phyloP scores from a whole-genome alignment of 768 basidiomycete species.

The Leccinum barrowsii region DNA sequence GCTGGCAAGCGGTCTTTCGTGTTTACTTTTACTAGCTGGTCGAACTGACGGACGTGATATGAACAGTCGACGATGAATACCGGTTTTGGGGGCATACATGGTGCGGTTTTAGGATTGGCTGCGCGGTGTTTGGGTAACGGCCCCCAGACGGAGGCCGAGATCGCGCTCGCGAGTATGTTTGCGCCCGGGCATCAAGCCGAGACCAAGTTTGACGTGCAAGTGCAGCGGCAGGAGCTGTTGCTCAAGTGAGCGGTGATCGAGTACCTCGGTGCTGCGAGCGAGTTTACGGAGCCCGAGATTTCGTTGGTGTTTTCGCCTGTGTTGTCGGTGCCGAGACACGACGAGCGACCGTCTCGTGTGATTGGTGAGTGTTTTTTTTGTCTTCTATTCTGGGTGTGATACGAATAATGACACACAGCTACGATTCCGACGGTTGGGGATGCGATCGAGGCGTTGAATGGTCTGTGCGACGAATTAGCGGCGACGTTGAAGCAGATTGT shows the following conservation, averaged over 20 bases:
- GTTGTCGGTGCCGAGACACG: constrained; percentile 51
- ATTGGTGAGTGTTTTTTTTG: constrained; percentile 41
- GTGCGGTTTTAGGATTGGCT: constrained; percentile 70
- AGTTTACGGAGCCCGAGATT: constrained; percentile 78
- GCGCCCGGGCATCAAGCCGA: constrained; percentile 55
- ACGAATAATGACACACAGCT: constrained; percentile 35
- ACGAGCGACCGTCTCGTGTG: constrained; percentile 56
- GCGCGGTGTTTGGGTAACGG: constrained; percentile 64
- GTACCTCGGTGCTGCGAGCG: constrained; percentile 69
- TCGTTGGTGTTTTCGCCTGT: constrained; percentile 68
- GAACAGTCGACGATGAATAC: constrained; percentile 52
- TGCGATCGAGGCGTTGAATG: constrained; percentile 61
- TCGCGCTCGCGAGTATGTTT: constrained; percentile 47
- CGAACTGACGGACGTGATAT: background rate
- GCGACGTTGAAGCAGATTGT: no score
- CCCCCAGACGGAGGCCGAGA: constrained; percentile 67
- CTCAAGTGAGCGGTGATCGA: constrained; percentile 59
- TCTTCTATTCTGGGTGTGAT: background rate
- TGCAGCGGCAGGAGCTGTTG: constrained; percentile 52
- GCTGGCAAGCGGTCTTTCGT: constrained; percentile 47
- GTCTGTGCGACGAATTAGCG: constrained; percentile 8
- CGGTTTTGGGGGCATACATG: constrained; percentile 84
- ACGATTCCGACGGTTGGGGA: constrained; percentile 77
- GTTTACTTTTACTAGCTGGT: background rate
- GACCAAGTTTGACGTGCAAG: constrained; percentile 56